A percentile compares a stretch with the other conserved stretches of the same genome.
Evolutionary conservation across 2,329 filamentous ascomycete species (phyloP).

Genomic region (Cryphonectria parasitica): DNA sequence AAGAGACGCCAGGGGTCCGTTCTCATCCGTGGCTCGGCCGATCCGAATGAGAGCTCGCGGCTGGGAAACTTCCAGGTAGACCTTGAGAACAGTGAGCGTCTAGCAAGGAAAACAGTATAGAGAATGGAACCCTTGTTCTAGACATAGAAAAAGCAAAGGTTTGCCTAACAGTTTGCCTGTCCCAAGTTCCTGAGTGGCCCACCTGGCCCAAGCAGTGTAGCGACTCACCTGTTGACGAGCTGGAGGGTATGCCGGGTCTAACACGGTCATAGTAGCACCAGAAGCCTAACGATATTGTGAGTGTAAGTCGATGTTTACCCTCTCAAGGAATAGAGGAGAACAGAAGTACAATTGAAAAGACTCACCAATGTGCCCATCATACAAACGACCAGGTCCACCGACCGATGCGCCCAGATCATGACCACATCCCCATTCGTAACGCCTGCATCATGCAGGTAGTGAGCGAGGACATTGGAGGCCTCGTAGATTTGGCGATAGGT

Average conservation of each 20-base stretch:
- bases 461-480: constrained; percentile 77
- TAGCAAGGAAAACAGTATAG: not conserved
- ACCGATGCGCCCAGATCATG: constrained; percentile 87
- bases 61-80: constrained; percentile 72
- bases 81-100: constrained; percentile 37
- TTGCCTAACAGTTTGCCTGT: too few species aligned
- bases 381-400: constrained; percentile 67
- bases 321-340: not conserved
- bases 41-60: constrained; percentile 73
- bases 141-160: not conserved
- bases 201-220: not conserved
- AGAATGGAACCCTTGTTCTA: not conserved
- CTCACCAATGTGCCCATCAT: constrained; percentile 70
- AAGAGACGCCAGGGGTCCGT: constrained; percentile 53
- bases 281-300: constrained; percentile 46
- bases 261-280: constrained; percentile 65
- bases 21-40: constrained; percentile 71
- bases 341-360: not conserved
- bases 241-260: constrained; percentile 84
- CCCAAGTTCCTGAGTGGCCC: not conserved
- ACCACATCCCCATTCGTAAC: constrained; percentile 82
- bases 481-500: constrained; percentile 88
- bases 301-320: not conserved
- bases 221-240: constrained; percentile 65
- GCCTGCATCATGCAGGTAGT: constrained; percentile 76